phyloP scores from a whole-genome alignment of 306 rosid species.

The Casuarina equisetifolia region DNA sequence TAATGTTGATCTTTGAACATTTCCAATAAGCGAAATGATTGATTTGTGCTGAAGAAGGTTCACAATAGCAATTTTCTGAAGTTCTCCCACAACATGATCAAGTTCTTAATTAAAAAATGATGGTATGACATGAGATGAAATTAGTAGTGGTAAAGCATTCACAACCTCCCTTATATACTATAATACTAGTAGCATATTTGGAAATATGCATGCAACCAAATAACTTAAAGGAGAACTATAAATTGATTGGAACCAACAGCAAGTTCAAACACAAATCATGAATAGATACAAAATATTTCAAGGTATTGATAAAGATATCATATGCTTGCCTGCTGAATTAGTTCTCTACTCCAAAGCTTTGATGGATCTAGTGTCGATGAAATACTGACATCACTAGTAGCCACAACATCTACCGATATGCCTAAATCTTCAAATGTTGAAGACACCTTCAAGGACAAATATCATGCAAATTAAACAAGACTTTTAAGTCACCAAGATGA shows the following conservation, averaged over 20 bases:
- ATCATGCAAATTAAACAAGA: constrained; percentile 15
- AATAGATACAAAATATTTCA: constrained; percentile 2
- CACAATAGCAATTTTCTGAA: constrained; percentile 90
- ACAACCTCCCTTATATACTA: constrained; percentile 4
- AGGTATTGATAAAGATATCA: constrained; percentile 28
- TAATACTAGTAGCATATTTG: constrained; percentile 9
- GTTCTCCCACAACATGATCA: constrained; percentile 87
- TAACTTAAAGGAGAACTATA: not conserved
- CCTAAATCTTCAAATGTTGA: constrained; percentile 84
- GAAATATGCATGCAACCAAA: not conserved
- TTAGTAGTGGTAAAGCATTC: not conserved
- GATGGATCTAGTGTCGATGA: constrained; percentile 90
- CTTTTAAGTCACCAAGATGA: constrained; percentile 13
- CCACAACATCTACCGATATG: constrained; percentile 83
- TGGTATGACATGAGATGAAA: constrained; percentile 19
- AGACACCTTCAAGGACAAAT: constrained; percentile 60
- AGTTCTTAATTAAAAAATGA: constrained; percentile 69
- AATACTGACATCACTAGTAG: constrained; percentile 87
- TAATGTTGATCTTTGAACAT: constrained; percentile 85
- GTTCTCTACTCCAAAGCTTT: constrained; percentile 88
- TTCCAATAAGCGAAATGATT: constrained; percentile 93
- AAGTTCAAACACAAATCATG: not conserved
- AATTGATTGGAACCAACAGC: not conserved
- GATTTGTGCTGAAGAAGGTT: constrained; percentile 89
- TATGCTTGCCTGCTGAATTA: constrained; percentile 76